Evolutionary conservation across 306 rosid genomes (phyloP).

Genomic region (Dryas alaskensis): DNA sequence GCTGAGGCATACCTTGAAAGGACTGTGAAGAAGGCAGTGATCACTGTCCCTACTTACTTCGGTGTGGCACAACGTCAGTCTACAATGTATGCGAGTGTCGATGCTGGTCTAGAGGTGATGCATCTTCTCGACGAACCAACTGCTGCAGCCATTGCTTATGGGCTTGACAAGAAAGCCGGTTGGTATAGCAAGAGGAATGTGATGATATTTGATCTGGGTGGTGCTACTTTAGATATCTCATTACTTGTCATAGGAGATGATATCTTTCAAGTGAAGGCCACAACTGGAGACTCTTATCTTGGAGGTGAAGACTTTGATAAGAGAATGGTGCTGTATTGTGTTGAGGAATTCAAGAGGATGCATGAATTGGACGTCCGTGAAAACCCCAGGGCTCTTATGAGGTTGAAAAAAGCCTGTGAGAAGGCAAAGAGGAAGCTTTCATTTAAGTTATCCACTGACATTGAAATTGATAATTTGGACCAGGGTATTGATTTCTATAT

Average conservation of each 20-base stretch:
- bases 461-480: background rate
- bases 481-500: background rate
- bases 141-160: background rate
- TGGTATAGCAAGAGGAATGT: background rate
- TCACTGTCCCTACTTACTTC: too few relatives aligned
- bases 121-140: background rate
- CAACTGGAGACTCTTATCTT: background rate
- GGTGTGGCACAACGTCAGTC: too few relatives aligned
- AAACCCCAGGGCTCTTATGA: background rate
- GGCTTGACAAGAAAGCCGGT: too few relatives aligned
- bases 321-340: background rate
- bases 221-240: background rate
- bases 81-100: background rate
- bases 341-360: background rate
- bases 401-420: background rate
- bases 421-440: constrained; percentile 1
- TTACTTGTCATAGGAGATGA: background rate
- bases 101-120: background rate
- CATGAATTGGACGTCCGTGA: background rate
- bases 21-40: too few relatives aligned
- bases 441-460: background rate
- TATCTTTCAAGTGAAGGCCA: background rate
- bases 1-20: too few relatives aligned
- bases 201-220: background rate
- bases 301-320: background rate